phyloP scores from a whole-genome alignment of 345 rosid species.

The Brassica carinata region DNA sequence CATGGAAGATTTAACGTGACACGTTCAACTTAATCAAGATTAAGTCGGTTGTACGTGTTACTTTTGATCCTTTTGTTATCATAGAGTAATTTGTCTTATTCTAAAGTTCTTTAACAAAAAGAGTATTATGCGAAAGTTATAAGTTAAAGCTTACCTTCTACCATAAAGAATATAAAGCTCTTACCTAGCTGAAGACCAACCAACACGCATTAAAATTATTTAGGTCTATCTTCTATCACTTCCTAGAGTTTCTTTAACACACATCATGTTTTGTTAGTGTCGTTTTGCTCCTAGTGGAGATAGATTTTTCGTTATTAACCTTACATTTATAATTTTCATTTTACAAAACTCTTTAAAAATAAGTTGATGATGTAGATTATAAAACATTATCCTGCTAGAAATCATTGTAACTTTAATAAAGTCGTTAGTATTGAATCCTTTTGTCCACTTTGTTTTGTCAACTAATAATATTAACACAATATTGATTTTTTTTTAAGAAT shows the following conservation, averaged over 20 bases:
- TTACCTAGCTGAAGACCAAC: background rate
- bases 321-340: background rate
- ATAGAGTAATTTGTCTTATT: background rate
- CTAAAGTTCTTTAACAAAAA: background rate
- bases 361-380: slow-evolving; percentile 8
- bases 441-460: slow-evolving; percentile 31
- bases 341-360: slow-evolving; percentile 2
- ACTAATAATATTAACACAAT: background rate
- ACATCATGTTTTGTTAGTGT: slow-evolving; percentile 1
- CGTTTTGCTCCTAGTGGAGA: slow-evolving; percentile 16
- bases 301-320: background rate
- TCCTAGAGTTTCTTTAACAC: slow-evolving; percentile 25
- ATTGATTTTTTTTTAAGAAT: background rate
- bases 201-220: slow-evolving; percentile 7
- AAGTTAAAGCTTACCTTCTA: slow-evolving; percentile 5
- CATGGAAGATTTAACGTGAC: background rate
- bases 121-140: background rate
- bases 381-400: slow-evolving; percentile 32
- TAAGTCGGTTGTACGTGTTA: background rate
- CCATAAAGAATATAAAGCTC: slow-evolving; percentile 20
- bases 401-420: slow-evolving; percentile 36
- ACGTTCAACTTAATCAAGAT: background rate
- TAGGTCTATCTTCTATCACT: slow-evolving; percentile 37
- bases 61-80: slow-evolving; percentile 1
- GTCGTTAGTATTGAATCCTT: slow-evolving; percentile 10